Evolutionary conservation across 345 rosid genomes (phyloP).

Genomic region (Sisymbrium irio): DNA sequence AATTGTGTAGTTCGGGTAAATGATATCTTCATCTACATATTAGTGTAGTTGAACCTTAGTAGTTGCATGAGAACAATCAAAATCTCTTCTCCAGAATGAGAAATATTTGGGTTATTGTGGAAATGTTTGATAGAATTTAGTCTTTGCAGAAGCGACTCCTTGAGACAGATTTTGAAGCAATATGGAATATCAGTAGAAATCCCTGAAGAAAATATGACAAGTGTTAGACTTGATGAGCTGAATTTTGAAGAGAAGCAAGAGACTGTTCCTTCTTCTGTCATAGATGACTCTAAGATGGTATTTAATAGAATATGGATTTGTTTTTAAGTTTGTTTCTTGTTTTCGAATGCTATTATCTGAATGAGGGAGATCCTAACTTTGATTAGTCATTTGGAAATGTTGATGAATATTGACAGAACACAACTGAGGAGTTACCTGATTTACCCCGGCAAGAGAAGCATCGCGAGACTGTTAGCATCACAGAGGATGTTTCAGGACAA

Average conservation of each 20-base stretch:
- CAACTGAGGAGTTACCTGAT: slow-evolving; percentile 19
- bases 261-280: background rate
- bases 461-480: slow-evolving; percentile 5
- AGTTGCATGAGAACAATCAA: background rate
- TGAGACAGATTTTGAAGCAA: slow-evolving; percentile 24
- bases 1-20: slow-evolving; percentile 10
- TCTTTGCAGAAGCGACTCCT: slow-evolving; percentile 30
- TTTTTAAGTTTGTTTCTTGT: background rate
- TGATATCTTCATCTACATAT: background rate
- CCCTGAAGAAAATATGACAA: slow-evolving; percentile 1
- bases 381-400: background rate
- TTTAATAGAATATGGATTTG: background rate
- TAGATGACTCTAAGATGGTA: slow-evolving; percentile 28
- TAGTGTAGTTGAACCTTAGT: background rate
- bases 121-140: background rate
- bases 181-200: slow-evolving; percentile 30
- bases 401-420: no score
- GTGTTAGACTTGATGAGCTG: slow-evolving; percentile 6
- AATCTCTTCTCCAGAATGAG: background rate
- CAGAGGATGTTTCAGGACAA: slow-evolving; percentile 2
- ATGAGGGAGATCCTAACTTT: background rate
- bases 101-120: background rate
- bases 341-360: background rate
- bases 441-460: background rate
- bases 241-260: background rate